phyloP scores from a whole-genome alignment of 768 basidiomycete species.

The Agaricus blazei region DNA sequence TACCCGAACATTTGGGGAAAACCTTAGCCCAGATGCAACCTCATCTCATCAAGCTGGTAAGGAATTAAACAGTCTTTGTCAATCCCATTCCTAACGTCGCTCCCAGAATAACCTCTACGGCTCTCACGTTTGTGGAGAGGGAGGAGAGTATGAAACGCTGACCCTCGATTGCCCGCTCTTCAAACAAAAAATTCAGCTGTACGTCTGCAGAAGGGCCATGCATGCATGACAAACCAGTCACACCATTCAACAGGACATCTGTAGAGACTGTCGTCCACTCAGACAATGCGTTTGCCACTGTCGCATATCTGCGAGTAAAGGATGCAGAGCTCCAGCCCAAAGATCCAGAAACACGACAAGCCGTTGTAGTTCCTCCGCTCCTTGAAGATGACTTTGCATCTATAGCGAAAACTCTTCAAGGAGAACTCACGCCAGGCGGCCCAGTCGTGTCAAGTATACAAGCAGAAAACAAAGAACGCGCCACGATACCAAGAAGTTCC shows the following conservation, averaged over 20 bases:
- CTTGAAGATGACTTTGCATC: constrained; percentile 38
- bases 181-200: constrained; percentile 72
- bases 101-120: constrained; percentile 75
- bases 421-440: neutral
- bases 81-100: neutral
- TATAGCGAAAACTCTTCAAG: neutral
- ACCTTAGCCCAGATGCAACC: constrained; percentile 69
- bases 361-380: constrained; percentile 41
- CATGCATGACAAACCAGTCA: constrained; percentile 1
- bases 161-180: constrained; percentile 89
- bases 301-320: constrained; percentile 86
- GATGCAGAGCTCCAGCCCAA: constrained; percentile 62
- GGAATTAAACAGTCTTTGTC: neutral
- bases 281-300: constrained; percentile 80
- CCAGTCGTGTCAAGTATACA: neutral
- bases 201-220: constrained; percentile 17
- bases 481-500: constrained; percentile 15
- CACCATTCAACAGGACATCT: constrained; percentile 38
- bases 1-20: constrained; percentile 71
- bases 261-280: constrained; percentile 73
- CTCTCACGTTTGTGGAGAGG: constrained; percentile 94
- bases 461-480: neutral
- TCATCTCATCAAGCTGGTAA: constrained; percentile 69
- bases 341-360: constrained; percentile 4
- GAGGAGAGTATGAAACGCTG: constrained; percentile 95